phyloP scores from a whole-genome alignment of 345 rosid genomes.

The Clarkia xantiana region DNA sequence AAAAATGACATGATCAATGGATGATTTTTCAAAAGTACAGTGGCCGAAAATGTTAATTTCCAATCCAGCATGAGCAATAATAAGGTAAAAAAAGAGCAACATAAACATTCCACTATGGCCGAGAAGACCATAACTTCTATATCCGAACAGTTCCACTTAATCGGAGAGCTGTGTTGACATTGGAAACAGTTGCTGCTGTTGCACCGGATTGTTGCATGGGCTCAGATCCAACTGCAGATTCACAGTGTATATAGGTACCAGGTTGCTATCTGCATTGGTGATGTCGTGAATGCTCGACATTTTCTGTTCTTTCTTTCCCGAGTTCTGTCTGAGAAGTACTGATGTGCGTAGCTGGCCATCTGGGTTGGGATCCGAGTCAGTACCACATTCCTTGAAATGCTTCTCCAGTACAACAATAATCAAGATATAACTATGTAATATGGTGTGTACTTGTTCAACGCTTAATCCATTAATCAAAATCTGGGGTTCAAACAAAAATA shows the following conservation, averaged over 20 bases:
- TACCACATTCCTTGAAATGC: conserved; percentile 73
- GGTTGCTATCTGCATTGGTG: conserved; percentile 23
- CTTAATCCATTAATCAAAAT: too few species aligned
- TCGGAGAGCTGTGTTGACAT: conserved; percentile 7
- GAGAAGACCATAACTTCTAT: conserved; percentile 14
- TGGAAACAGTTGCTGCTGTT: conserved; percentile 12
- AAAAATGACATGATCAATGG: too few species aligned
- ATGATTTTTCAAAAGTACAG: too few species aligned
- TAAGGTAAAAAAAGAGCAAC: too few species aligned
- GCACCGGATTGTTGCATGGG: conserved; percentile 11
- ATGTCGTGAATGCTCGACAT: conserved; percentile 79
- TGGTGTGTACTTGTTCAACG: too few species aligned
- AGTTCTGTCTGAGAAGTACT: conserved; percentile 61
- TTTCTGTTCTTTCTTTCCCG: conserved; percentile 64
- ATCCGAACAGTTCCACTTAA: conserved; percentile 12
- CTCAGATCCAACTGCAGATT: conserved; percentile 18
- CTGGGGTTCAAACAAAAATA: too few species aligned
- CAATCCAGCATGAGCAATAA: too few species aligned
- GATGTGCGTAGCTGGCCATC: conserved; percentile 86
- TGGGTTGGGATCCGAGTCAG: conserved; percentile 75
- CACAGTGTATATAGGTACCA: conserved; percentile 6
- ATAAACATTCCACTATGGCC: too few species aligned
- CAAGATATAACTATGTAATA: too few species aligned
- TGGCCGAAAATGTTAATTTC: too few species aligned
- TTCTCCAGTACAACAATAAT: too few species aligned